Evolutionary conservation across 1,284 basidiomycete species (phyloP), one percentile per base, ranked within the genome.

Genomic region (Meripilus lineatus): DNA sequence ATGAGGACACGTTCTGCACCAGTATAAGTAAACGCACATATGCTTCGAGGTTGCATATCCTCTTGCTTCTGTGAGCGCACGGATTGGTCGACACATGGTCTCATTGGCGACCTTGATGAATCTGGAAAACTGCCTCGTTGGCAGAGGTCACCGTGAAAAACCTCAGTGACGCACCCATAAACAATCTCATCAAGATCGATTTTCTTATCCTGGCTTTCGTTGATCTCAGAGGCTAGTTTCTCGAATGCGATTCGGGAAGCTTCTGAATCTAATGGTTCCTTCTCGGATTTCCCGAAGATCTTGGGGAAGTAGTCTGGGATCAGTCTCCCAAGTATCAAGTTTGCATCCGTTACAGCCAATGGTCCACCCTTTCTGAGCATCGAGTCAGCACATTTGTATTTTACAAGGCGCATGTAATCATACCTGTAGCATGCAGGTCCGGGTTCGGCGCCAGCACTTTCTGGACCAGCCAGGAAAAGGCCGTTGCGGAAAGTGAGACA

Each of bases 61-160:
- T 38, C 90, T 71, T 1, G 89, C 92, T 65, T 95, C 94, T 0
- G 93, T 97, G 48, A 97, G 64, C 1, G 93, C 84, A 5, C 93
- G 81, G 48, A 97, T 96, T 1, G 93, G 94, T 35, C 93, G 72
- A 54, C 85, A 88, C 93, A 96, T 96, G 0, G 89, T 90, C 67
- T 93, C 90, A 51, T 93, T 93, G 10, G 90, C 90, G n/a, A 93
- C 87, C 57, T 90, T 90, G 68, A 94, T 87, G 62, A 93, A 94
- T 2, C 86, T 88, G 40, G 54, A 37, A 3, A 33, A 3, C n/a
- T n/a, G n/a, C n/a, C n/a, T n/a, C n/a, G n/a, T n/a, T n/a, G n/a
- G 20, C 23, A 7, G 8, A 23, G n/a, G n/a, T n/a, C n/a, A n/a
- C n/a, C n/a, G n/a, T n/a, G n/a, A n/a, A n/a, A n/a, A 26, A 18